Conservation (phyloP, 495 filamentous ascomycete genomes). For the Neurospora tetraspora region DNA sequence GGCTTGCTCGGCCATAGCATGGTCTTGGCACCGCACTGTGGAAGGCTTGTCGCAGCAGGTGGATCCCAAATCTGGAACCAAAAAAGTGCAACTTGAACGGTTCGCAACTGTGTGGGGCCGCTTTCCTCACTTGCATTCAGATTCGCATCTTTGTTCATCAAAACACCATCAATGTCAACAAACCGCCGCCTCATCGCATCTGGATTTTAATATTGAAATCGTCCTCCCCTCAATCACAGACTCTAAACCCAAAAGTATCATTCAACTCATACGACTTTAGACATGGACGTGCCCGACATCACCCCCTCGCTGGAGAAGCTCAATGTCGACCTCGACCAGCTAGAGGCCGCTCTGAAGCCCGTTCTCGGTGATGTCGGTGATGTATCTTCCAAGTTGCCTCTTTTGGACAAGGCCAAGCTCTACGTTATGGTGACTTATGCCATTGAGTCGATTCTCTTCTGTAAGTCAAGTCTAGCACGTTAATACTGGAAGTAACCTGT, state of each 20-base stretch:
- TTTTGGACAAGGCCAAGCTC: constrained; percentile 89
- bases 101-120: background rate
- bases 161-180: background rate
- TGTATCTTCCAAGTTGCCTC: constrained; percentile 65
- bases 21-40: background rate
- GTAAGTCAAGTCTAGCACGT: constrained; percentile 34
- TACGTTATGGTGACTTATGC: constrained; percentile 76
- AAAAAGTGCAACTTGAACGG: background rate
- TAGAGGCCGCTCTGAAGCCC: constrained; percentile 63
- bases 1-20: background rate
- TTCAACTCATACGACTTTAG: background rate
- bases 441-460: constrained; percentile 86
- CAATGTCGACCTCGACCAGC: constrained; percentile 63
- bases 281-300: constrained; percentile 35
- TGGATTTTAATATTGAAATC: background rate
- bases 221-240: background rate
- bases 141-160: background rate
- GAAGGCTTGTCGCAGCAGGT: background rate
- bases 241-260: background rate
- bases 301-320: constrained; percentile 55
- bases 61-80: background rate
- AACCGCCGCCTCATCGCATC: background rate
- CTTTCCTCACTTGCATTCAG: background rate
- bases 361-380: constrained; percentile 53
- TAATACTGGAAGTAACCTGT: background rate